phyloP scores from a whole-genome alignment of 768 basidiomycete genomes.

The Sistotremastrum niveocremeum region DNA sequence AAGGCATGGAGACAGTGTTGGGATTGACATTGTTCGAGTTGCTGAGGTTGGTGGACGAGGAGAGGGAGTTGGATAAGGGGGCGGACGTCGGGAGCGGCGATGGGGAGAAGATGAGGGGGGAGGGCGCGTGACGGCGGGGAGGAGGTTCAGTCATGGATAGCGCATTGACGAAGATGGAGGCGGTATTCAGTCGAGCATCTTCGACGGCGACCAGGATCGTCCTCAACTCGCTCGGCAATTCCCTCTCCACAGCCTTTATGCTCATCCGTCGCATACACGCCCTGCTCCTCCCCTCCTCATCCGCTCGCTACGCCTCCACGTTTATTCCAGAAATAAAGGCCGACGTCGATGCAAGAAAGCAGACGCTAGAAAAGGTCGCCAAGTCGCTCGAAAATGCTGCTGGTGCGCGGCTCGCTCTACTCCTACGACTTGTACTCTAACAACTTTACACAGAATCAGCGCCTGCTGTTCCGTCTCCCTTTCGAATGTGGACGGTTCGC shows the following conservation, averaged over 20 bases:
- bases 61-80: slow-evolving; percentile 35
- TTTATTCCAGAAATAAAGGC: too few relatives aligned
- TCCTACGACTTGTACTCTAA: too few relatives aligned
- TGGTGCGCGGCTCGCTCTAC: too few relatives aligned
- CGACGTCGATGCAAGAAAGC: too few relatives aligned
- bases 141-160: slow-evolving; percentile 35
- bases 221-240: not conserved
- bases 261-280: not conserved
- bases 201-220: not conserved
- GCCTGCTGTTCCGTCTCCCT: not conserved
- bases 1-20: slow-evolving; percentile 83
- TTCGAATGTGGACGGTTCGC: not conserved
- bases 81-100: slow-evolving; percentile 32
- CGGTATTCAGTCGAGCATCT: not conserved
- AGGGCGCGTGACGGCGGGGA: slow-evolving; percentile 25
- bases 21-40: slow-evolving; percentile 34
- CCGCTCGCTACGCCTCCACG: too few relatives aligned
- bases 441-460: not conserved
- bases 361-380: too few relatives aligned
- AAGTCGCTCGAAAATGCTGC: too few relatives aligned
- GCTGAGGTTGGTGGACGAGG: slow-evolving; percentile 23
- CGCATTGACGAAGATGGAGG: not conserved
- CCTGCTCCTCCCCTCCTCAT: slow-evolving; percentile 1
- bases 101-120: slow-evolving; percentile 67
- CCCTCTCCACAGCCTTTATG: slow-evolving; percentile 1